A percentile compares a stretch with the other conserved stretches of the same genome.
These are phyloP conservation scores for Xylona heveae DNA, from an alignment of 495 filamentous ascomycete species.

Conservation along the genomic window DNA sequence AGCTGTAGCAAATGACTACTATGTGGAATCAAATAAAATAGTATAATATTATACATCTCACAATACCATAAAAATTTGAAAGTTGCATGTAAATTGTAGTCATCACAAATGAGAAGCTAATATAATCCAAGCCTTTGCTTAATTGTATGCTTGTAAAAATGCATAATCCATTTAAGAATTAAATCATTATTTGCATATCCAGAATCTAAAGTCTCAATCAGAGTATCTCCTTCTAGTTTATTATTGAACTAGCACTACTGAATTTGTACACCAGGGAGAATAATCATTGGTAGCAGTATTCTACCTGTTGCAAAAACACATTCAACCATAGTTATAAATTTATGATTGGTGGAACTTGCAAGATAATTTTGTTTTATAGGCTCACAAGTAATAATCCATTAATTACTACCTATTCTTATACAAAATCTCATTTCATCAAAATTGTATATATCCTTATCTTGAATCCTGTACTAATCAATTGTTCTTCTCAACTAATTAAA, in stretches of 20 bases:
- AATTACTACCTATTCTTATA: slow-evolving; percentile 9
- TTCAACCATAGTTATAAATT: slow-evolving; percentile 3
- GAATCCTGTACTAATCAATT: slow-evolving; percentile 3
- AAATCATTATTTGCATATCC: too few species aligned
- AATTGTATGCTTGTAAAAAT: slow-evolving; percentile 1
- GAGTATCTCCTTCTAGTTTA: background rate
- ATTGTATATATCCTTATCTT: slow-evolving; percentile 8
- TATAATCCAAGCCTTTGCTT: background rate
- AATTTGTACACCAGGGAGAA: background rate
- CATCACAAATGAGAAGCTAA: background rate
- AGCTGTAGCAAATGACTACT: background rate
- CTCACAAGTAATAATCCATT: slow-evolving; percentile 10
- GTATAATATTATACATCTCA: slow-evolving; percentile 1
- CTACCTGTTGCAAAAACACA: slow-evolving; percentile 1
- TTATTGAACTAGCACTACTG: background rate
- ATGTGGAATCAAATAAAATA: slow-evolving; percentile 3
- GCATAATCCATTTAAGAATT: slow-evolving; percentile 1
- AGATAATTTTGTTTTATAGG: slow-evolving; percentile 2
- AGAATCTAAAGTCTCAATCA: slow-evolving; percentile 1
- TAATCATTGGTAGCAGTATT: slow-evolving; percentile 3
- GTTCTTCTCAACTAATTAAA: slow-evolving; percentile 5
- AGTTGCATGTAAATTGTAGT: background rate
- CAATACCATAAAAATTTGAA: slow-evolving; percentile 1
- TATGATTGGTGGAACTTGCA: background rate
- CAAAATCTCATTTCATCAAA: slow-evolving; percentile 12